Percentiles rank a stretch among this genome's conserved stretches.
These are phyloP conservation scores for Crithidia mellificae DNA, from an alignment of 208 protist genomes.

Conservation along the genomic window DNA sequence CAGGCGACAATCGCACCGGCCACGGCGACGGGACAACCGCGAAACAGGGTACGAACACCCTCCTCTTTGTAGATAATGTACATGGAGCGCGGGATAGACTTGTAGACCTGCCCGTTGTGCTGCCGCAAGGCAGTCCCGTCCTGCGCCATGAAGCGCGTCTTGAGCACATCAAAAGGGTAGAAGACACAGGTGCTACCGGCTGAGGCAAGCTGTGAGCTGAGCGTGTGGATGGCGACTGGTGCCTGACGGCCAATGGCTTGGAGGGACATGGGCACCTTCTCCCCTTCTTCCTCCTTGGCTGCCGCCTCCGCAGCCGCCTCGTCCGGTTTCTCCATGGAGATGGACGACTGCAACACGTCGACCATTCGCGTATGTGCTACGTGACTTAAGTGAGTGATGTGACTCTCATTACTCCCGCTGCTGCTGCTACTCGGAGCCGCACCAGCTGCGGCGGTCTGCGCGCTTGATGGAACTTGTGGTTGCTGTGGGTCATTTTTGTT, in stretches of 20 bases:
- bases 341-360: conserved; percentile 13
- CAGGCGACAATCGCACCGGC: conserved; percentile 48
- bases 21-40: conserved; percentile 52
- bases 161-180: conserved; percentile 93
- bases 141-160: conserved; percentile 83
- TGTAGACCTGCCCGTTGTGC: conserved; percentile 64
- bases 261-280: conserved; percentile 20
- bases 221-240: conserved; percentile 54
- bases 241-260: conserved; percentile 42
- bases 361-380: neutral
- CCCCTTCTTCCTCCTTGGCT: neutral
- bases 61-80: conserved; percentile 46
- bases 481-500: too few species aligned
- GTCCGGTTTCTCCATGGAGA: neutral
- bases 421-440: too few species aligned
- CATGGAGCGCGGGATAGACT: conserved; percentile 39
- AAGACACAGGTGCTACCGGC: conserved; percentile 66
- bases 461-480: too few species aligned
- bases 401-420: too few species aligned
- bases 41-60: conserved; percentile 51
- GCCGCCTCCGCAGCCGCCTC: neutral
- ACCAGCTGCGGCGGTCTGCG: too few species aligned
- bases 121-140: conserved; percentile 54
- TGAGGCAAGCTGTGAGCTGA: conserved; percentile 70
- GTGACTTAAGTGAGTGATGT: too few species aligned